Evolutionary conservation across 306 rosid species (phyloP).

Genomic region (Prunus campanulata): DNA sequence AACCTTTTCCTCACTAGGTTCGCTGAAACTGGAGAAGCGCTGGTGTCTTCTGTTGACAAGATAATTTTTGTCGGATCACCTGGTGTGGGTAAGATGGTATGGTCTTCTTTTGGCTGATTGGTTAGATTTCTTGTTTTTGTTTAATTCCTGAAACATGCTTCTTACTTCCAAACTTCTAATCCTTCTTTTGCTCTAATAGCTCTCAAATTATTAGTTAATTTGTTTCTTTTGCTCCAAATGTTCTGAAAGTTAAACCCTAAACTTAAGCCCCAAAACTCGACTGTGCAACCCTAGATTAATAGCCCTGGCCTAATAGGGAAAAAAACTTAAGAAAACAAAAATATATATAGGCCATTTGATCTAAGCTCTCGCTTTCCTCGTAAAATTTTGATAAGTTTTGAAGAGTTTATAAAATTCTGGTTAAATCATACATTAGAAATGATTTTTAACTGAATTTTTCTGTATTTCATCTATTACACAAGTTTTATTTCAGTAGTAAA

Average conservation of each 20-base stretch:
- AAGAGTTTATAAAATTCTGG: background rate
- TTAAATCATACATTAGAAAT: background rate
- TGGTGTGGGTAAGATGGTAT: slow-evolving; percentile 95
- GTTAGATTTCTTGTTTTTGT: slow-evolving; percentile 2
- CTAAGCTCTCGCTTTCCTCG: background rate
- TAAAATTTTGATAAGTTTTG: background rate
- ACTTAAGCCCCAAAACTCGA: background rate
- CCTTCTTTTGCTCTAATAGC: background rate
- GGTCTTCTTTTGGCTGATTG: slow-evolving; percentile 34
- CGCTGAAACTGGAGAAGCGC: slow-evolving; percentile 95
- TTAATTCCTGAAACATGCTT: background rate
- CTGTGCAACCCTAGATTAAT: background rate
- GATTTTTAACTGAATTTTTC: background rate
- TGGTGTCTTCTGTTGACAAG: slow-evolving; percentile 91
- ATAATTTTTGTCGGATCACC: slow-evolving; percentile 95
- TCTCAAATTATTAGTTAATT: background rate
- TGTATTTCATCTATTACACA: background rate
- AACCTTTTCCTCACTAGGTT: slow-evolving; percentile 52
- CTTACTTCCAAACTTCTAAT: background rate
- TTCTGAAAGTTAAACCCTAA: background rate
- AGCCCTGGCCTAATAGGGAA: too few relatives aligned
- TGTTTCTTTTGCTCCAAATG: background rate
- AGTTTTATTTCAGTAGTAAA: background rate
- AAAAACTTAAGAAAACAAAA: too few relatives aligned
- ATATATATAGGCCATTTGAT: too few relatives aligned